Conservation (phyloP, 306 rosid species). For the Pterocarpus santalinus region DNA sequence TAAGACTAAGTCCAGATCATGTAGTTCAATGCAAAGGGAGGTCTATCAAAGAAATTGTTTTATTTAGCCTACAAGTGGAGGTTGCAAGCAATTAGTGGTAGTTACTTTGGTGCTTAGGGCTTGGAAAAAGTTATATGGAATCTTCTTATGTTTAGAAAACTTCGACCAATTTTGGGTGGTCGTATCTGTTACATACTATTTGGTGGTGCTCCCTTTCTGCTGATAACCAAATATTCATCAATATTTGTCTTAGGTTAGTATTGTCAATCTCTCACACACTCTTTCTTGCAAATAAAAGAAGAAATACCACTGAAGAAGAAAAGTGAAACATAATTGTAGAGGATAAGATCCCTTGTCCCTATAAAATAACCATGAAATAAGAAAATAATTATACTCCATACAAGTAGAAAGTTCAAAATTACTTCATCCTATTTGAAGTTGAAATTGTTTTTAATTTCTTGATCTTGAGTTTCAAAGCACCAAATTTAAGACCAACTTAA, state of each 20-base stretch:
- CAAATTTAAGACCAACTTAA: not conserved
- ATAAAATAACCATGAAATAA: not conserved
- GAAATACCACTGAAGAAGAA: slow-evolving; percentile 5
- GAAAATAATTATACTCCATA: not conserved
- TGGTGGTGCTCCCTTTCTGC: slow-evolving; percentile 98
- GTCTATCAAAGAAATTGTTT: slow-evolving; percentile 82
- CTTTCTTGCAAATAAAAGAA: slow-evolving; percentile 20
- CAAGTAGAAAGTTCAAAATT: not conserved
- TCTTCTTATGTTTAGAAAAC: slow-evolving; percentile 83
- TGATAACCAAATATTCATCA: slow-evolving; percentile 96
- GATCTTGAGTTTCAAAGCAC: not conserved
- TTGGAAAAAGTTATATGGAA: slow-evolving; percentile 82
- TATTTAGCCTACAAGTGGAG: slow-evolving; percentile 88
- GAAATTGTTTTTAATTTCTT: slow-evolving; percentile 5
- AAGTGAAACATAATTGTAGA: slow-evolving; percentile 13
- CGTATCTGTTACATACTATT: slow-evolving; percentile 80
- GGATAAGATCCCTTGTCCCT: not conserved
- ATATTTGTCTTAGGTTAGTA: slow-evolving; percentile 91
- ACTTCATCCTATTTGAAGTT: not conserved
- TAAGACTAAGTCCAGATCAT: not conserved
- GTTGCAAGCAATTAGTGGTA: slow-evolving; percentile 82
- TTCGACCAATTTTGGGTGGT: slow-evolving; percentile 92
- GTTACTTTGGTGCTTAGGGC: slow-evolving; percentile 99
- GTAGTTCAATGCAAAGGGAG: slow-evolving; percentile 88
- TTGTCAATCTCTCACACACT: not conserved